Evolutionary conservation across 495 filamentous ascomycete genomes (phyloP), one percentile per base, ranked within the genome.

Genomic region (Massariosphaeria phaeospora): DNA sequence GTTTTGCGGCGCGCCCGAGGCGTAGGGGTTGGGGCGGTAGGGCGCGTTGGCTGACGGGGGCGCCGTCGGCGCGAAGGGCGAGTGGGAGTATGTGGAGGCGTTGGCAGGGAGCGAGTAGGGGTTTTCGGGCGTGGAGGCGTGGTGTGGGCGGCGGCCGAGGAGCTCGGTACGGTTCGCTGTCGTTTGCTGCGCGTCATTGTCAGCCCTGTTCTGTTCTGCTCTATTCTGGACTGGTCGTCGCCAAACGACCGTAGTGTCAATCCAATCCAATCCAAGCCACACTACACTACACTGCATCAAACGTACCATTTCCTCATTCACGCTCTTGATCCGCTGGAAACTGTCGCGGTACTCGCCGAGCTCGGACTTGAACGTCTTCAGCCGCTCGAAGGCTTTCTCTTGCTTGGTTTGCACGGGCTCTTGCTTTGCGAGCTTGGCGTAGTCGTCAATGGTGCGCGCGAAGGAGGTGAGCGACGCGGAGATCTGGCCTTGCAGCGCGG

Each of bases 361-460:
- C 57, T 96, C 91, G 29, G 75, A 68, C 47, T 88, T 84, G 70
- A 99, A 99, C 62, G 82, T 89, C 71, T 83, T 84, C 39, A 95
- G 77, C 21, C 93, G 80, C 65, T 91, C 88, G 52, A 81, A 75
- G 2, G 93, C 94, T 66, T 99, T 96, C 61, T 91, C 82, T 66
- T 94, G 85, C 68, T 96, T 97, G 27, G 83, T 79, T 0, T 83
- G 79, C 50, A 91, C 87, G 42, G 93, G 79, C 70, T 99, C 93
- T 53, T 86, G 84, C 66, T 89, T 88, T 1, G 91, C 86, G 30
- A 94, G 81, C 20, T 79, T 76, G 40, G 85, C 80, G 75, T 99
- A 99, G 65, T 96, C 88, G 73, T 96, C 93, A 43, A 99, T 77
- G 0, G 93, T 97, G 44, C 91, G 86, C 27, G 86, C 80, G 67